These are phyloP conservation scores for Gymnopilus junonius DNA, from an alignment of 768 basidiomycete species.

Conservation along the genomic window DNA sequence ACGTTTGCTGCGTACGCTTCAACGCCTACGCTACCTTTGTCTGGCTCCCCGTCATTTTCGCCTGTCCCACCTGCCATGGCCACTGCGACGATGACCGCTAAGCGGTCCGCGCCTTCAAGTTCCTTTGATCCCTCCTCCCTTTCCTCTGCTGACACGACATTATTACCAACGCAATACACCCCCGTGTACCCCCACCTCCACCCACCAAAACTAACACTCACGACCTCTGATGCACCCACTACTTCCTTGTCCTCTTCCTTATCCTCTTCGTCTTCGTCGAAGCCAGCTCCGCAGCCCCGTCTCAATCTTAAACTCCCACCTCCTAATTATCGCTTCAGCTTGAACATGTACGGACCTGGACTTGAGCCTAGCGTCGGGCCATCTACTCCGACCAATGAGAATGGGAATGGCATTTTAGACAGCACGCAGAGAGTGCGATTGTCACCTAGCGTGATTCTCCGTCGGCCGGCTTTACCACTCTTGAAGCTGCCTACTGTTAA, in stretches of 20 bases:
- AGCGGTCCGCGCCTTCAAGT: neutral
- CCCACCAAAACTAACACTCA: slow-evolving; percentile 4
- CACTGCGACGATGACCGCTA: no score
- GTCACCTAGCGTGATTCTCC: slow-evolving; percentile 34
- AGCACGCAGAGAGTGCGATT: slow-evolving; percentile 22
- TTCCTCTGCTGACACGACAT: neutral
- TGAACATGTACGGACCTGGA: slow-evolving; percentile 9
- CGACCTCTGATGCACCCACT: neutral
- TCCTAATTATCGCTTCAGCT: slow-evolving; percentile 29
- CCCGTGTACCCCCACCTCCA: slow-evolving; percentile 1
- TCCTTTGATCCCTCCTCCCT: neutral
- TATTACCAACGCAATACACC: neutral
- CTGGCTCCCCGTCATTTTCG: neutral
- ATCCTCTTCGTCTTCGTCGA: neutral
- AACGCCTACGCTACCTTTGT: neutral
- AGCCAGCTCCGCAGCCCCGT: neutral
- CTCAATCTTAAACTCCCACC: slow-evolving; percentile 14
- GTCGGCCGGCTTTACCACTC: slow-evolving; percentile 36
- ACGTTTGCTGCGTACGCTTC: neutral
- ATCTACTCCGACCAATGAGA: slow-evolving; percentile 21
- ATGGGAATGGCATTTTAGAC: no score
- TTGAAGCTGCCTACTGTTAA: slow-evolving; percentile 45
- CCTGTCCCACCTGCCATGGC: neutral
- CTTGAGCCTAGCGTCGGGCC: no score
- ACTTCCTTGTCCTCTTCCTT: neutral